Base-by-base conservation (phyloP, 495 filamentous ascomycete genomes). In the Neurospora discreta region DNA sequence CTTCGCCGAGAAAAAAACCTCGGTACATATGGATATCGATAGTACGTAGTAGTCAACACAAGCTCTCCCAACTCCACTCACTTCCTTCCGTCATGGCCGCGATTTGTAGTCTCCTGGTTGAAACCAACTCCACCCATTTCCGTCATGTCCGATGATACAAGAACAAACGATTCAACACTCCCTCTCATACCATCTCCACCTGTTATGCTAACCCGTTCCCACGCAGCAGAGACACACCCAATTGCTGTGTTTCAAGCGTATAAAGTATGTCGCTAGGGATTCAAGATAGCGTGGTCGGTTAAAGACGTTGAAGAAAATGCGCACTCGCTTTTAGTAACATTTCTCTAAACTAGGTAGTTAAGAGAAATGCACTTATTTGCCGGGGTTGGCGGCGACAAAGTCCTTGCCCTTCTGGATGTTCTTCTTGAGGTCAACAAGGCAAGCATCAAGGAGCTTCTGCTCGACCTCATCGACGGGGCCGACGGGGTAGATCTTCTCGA, bases 401-500 rank as follows among this genome's bases (percentile, higher is more conserved):
- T 78, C 71, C 60, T 84, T 81, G 76, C 86, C 86, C 84, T 88
- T 88, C 70, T 83, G 81, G 76, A 88, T 88, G 83, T 88, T 88
- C 85, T 92, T 93, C 88, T 94, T 93, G 81, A 99, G 87, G 85
- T 98, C 95, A 75, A 77, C 83, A 73, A 97, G 84, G 86, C 88
- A 90, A 75, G 89, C 91, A 80, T 95, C 92, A 74, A 99, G 82
- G 75, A 99, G 89, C 84, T 91, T 89, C 89, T 97, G 84, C 90
- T 99, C 95, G 80, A 91, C 86, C 73, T 88, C 87, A 77, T 90
- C 91, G 77, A 98, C 79, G 81, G 91, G 84, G 81, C 94, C 95
- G 77, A 99, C 86, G 73, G 90, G 87, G 81, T 90, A 85, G 82
- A 98, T 94, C 89, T 94, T 91, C 89, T 97, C 92, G 74, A 93